Evolutionary conservation across 208 protist genomes (phyloP).

Genomic region (Leptomonas seymouri): DNA sequence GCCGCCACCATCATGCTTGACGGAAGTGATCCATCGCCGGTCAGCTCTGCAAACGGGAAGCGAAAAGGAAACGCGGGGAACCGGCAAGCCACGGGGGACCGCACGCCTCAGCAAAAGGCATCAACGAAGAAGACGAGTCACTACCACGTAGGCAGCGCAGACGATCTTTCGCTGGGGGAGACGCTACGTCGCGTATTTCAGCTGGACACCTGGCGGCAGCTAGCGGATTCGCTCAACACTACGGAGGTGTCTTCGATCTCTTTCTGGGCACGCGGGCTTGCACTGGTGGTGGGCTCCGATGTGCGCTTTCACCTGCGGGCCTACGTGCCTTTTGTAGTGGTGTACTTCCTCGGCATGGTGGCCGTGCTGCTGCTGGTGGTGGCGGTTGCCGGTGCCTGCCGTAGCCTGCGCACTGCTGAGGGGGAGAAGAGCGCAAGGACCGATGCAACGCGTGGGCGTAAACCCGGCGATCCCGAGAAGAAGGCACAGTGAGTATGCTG

Average conservation of each 20-base stretch:
- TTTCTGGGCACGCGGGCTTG: slow-evolving; percentile 8
- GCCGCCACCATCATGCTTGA: neutral
- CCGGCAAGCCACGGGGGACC: neutral
- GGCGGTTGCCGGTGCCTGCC: neutral
- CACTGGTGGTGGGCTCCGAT: neutral
- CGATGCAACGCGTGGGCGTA: neutral
- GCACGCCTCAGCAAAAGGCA: neutral
- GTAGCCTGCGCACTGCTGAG: neutral
- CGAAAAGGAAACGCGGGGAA: neutral
- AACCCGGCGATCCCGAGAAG: neutral
- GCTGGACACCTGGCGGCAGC: slow-evolving; percentile 6
- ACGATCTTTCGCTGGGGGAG: slow-evolving; percentile 1
- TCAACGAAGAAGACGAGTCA: neutral
- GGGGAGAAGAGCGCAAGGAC: too few relatives aligned
- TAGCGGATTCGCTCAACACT: slow-evolving; percentile 4
- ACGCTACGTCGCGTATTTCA: slow-evolving; percentile 11
- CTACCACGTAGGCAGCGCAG: neutral
- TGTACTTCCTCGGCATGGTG: neutral
- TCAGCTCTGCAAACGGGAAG: neutral
- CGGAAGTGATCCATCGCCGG: neutral
- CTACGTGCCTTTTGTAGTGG: neutral
- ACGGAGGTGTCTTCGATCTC: slow-evolving; percentile 9
- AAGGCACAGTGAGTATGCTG: neutral
- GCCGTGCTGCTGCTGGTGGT: neutral
- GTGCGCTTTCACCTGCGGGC: slow-evolving; percentile 19